Evolutionary conservation across 129 eudicot genomes (phyloP), one percentile per base, ranked within the genome.

Genomic region (Gnaphalium uliginosum): DNA sequence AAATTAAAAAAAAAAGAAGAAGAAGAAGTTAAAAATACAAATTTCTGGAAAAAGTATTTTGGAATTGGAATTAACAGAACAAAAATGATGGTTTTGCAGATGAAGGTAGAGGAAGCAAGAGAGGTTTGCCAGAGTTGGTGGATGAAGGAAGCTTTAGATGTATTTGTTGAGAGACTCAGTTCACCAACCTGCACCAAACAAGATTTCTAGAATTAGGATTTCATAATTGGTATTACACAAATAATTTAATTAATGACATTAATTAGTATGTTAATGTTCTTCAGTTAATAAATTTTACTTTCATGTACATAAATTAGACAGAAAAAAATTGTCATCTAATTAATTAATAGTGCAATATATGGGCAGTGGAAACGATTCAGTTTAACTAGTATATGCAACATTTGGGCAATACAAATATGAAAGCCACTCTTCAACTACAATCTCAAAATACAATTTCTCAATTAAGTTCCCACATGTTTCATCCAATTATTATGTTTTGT

Each of bases 131-230:
- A 81, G 81, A 87, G 89, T 61, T 81, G 75, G 86, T 91, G 97
- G 97, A 91, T 91, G 97, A 91, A 86, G 81, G 92, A 91, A 81
- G 97, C 97, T 54, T 82, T 91, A 75, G 97, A 88, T 68, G 87
- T 73, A 23, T 79, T 88, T 57, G 86, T 88, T 69, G 83, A 88
- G 54, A 85, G 97, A 66, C 81, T 91, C 21, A 71, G 41, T 19
- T 68, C 86, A 9, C 59, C 62, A 63, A 75, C 73, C 73, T 74
- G 63, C 53, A 57, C 29, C 54, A 61, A 81, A 81, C 29, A 81
- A 64, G 80, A 80, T 56, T 73, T 80, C 39, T 66, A 66, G 62
- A 22, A 69, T 41, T 69, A 69, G 37, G 37, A 29, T 60, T 24
- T n/a, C 19, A 15, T 59, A 13, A 22, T 39, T 63, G 10, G 19